Percentiles rank a stretch among this genome's conserved stretches.
Conservation (phyloP, 371 early-diverging fungal species). For the Coemansia sp. region DNA sequence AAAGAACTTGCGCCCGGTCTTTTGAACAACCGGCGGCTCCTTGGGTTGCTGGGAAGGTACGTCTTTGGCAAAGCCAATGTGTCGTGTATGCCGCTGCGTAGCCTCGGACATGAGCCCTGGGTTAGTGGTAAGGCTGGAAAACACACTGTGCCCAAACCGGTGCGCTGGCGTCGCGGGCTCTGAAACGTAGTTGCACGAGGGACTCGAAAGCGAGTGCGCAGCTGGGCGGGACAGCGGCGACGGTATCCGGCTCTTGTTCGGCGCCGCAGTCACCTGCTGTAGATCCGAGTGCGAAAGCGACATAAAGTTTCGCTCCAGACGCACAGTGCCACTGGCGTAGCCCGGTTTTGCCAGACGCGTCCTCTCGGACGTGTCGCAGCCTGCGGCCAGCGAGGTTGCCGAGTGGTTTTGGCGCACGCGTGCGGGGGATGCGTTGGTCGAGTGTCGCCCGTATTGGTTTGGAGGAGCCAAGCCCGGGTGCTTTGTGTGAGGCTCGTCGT, state of each 20-base stretch:
- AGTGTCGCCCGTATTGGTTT: not conserved
- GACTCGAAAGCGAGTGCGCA: slow-evolving; percentile 16
- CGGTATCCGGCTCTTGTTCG: slow-evolving; percentile 9
- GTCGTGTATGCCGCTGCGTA: not conserved
- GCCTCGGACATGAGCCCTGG: not conserved
- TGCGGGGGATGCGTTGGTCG: slow-evolving; percentile 16
- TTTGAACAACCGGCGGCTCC: no score
- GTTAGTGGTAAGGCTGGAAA: not conserved
- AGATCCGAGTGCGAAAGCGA: slow-evolving; percentile 44
- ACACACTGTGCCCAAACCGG: slow-evolving; percentile 1
- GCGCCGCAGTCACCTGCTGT: slow-evolving; percentile 13
- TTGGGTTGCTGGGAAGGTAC: no score
- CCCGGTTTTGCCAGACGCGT: not conserved
- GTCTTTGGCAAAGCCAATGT: not conserved
- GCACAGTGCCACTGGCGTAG: not conserved
- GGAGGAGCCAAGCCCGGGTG: slow-evolving; percentile 3
- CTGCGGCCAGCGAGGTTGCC: not conserved
- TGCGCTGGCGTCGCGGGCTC: slow-evolving; percentile 35
- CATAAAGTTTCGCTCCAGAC: slow-evolving; percentile 25
- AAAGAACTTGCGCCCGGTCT: no score
- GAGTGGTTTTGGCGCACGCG: slow-evolving; percentile 9
- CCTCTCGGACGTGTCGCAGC: not conserved
- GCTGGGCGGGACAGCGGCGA: slow-evolving; percentile 27
- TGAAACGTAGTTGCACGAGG: slow-evolving; percentile 18
- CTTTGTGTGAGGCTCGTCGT: slow-evolving; percentile 17